Base-by-base conservation (phyloP, 2,329 filamentous ascomycete genomes). In the Penicillium sp. region DNA sequence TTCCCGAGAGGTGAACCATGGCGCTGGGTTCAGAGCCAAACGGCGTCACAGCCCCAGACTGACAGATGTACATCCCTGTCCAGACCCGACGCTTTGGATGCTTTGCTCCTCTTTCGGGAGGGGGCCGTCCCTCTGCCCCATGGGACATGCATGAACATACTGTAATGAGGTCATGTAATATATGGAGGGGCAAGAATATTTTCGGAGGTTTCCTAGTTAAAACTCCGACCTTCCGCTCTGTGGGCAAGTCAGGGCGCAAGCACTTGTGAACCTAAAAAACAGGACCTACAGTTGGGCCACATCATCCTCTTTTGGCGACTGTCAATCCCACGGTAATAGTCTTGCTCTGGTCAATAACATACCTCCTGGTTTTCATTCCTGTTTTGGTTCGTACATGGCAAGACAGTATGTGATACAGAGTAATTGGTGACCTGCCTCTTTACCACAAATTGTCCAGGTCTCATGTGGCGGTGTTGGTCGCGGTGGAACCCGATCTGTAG, bases 1-100 rank as follows among this genome's bases (percentile, higher is more conserved):
- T 63, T 67, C 69, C 67, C 68, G 67, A 66, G 62, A 49, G 19
- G 42, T 65, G 71, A 74, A 74, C 71, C 71, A 68, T 72, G 70
- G 71, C 64, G 65, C 69, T 72, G 71, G 71, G 69, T 65, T 71
- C 57, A 53, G 50, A 62, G 57, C 52, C 63, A 65, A 39, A 66
- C 66, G 59, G 57, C 50, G 31, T 49, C 25, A 50, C 39, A 44
- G 48, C 19, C 23, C 45, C 48, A 21, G 48, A 47, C 50, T 37
- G 21, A 23, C 21, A 39, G 16, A 14, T 39, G 27, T n/a, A 27
- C 46, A 57, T 35, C 62, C 62, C 56, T 60, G 55, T 60, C 50
- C 45, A 42, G 62, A 66, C 70, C 70, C 69, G 66, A 66, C 62
- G 56, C 56, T 50, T 35, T 68, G 70, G 70, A 57, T 67, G 60